phyloP scores from a whole-genome alignment of 495 filamentous ascomycete genomes.

The Aspergillus ellipticus region DNA sequence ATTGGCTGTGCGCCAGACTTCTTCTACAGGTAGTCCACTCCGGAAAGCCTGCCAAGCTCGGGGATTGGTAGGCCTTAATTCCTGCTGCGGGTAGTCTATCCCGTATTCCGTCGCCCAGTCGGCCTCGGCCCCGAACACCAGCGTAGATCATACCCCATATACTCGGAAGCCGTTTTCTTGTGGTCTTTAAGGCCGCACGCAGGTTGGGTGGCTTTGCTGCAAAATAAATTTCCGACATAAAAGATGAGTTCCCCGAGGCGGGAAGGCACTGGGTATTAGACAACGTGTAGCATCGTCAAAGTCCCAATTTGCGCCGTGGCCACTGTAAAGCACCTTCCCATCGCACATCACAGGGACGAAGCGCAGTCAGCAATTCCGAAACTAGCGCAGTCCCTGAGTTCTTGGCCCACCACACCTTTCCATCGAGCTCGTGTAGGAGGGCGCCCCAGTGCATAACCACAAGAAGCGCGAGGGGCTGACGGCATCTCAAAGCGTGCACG shows the following conservation, averaged over 20 bases:
- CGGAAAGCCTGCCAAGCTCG: too few relatives aligned
- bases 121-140: too few relatives aligned
- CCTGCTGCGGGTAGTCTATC: too few relatives aligned
- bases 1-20: too few relatives aligned
- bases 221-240: too few relatives aligned
- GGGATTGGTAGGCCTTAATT: too few relatives aligned
- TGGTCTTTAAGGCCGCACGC: background rate
- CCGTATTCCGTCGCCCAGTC: too few relatives aligned
- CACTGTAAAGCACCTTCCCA: slow-evolving; percentile 28
- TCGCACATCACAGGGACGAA: slow-evolving; percentile 17
- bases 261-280: background rate
- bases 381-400: slow-evolving; percentile 31
- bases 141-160: too few relatives aligned
- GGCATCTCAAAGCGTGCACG: slow-evolving; percentile 26
- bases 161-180: background rate
- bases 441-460: slow-evolving; percentile 41
- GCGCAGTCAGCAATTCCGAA: slow-evolving; percentile 22
- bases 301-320: slow-evolving; percentile 29
- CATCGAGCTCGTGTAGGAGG: slow-evolving; percentile 32
- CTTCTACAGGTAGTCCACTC: too few relatives aligned
- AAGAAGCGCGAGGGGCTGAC: slow-evolving; percentile 30
- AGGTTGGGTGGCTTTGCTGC: too few relatives aligned
- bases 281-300: slow-evolving; percentile 12
- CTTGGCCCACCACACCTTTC: slow-evolving; percentile 36
- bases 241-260: too few relatives aligned